These are phyloP conservation scores for Aspergillus neotritici DNA, from an alignment of 2,329 filamentous ascomycete genomes.

Conservation along the genomic window DNA sequence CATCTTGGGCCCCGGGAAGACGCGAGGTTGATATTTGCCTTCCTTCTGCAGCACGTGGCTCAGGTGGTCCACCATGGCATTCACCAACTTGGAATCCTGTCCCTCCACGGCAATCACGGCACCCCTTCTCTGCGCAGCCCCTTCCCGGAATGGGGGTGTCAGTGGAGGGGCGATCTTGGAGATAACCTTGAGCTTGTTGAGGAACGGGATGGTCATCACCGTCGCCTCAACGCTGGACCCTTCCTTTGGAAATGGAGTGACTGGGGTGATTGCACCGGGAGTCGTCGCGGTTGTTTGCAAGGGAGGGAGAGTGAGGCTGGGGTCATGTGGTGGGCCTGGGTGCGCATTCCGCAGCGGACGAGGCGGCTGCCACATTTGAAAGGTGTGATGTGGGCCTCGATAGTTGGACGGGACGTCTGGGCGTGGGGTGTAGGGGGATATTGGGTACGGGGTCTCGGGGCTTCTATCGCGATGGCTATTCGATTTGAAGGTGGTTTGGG, in stretches of 20 bases:
- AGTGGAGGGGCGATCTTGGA: conserved; percentile 69
- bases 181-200: conserved; percentile 71
- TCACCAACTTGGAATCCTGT: conserved; percentile 57
- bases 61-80: conserved; percentile 61
- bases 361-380: conserved; percentile 53
- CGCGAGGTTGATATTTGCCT: conserved; percentile 46
- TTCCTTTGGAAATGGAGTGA: conserved; percentile 27
- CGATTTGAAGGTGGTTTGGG: conserved; percentile 34
- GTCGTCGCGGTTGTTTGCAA: conserved; percentile 40
- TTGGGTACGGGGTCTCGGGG: conserved; percentile 38
- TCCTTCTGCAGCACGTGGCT: conserved; percentile 48
- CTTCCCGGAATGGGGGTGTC: conserved; percentile 28
- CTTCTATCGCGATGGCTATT: conserved; percentile 36
- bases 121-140: conserved; percentile 52
- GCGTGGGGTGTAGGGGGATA: conserved; percentile 41
- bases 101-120: conserved; percentile 81
- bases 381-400: conserved; percentile 21
- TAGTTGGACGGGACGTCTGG: conserved; percentile 25
- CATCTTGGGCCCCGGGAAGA: conserved; percentile 45
- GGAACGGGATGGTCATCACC: conserved; percentile 68
- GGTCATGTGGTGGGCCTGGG: conserved; percentile 38
- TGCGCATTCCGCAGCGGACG: conserved; percentile 33
- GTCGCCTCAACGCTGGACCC: conserved; percentile 57
- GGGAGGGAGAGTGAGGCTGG: conserved; percentile 50
- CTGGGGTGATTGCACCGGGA: conserved; percentile 16